Percentiles rank a stretch among this genome's conserved stretches.
phyloP scores from a whole-genome alignment of 2,329 filamentous ascomycete species.

The Herpotrichia juniperi region DNA sequence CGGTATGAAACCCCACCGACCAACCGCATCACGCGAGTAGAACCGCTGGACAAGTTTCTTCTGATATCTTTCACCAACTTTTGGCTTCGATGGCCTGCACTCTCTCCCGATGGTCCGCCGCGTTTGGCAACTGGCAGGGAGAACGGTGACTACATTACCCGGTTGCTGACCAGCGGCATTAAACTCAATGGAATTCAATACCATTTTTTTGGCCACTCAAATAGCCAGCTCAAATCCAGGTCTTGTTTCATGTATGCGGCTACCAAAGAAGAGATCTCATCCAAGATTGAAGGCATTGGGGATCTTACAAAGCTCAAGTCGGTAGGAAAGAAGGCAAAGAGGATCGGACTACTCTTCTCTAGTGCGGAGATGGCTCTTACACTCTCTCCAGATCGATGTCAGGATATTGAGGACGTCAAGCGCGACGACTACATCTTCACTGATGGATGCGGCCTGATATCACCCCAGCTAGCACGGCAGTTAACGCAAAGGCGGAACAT shows the following conservation, averaged over 20 bases:
- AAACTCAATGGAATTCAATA: slow-evolving; percentile 44
- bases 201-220: slow-evolving; percentile 53
- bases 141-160: slow-evolving; percentile 44
- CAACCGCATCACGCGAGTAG: slow-evolving; percentile 40
- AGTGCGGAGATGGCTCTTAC: slow-evolving; percentile 38
- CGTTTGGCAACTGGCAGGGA: slow-evolving; percentile 39
- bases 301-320: slow-evolving; percentile 52
- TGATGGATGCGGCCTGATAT: slow-evolving; percentile 51
- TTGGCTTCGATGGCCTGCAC: slow-evolving; percentile 22
- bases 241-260: slow-evolving; percentile 49
- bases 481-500: slow-evolving; percentile 43
- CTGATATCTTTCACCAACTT: slow-evolving; percentile 46
- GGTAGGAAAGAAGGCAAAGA: slow-evolving; percentile 51
- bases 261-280: slow-evolving; percentile 38
- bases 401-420: slow-evolving; percentile 49
- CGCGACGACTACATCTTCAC: slow-evolving; percentile 49
- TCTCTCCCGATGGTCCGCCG: slow-evolving; percentile 6
- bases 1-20: slow-evolving; percentile 29
- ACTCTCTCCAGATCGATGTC: slow-evolving; percentile 41
- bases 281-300: slow-evolving; percentile 45
- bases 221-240: slow-evolving; percentile 51
- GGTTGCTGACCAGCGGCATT: slow-evolving; percentile 44
- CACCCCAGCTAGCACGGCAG: slow-evolving; percentile 36
- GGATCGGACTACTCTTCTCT: slow-evolving; percentile 52
- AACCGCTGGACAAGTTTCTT: slow-evolving; percentile 38